Percentiles rank a stretch among this genome's conserved stretches.
phyloP scores from a whole-genome alignment of 768 basidiomycete species.

The Suillus subaureus region DNA sequence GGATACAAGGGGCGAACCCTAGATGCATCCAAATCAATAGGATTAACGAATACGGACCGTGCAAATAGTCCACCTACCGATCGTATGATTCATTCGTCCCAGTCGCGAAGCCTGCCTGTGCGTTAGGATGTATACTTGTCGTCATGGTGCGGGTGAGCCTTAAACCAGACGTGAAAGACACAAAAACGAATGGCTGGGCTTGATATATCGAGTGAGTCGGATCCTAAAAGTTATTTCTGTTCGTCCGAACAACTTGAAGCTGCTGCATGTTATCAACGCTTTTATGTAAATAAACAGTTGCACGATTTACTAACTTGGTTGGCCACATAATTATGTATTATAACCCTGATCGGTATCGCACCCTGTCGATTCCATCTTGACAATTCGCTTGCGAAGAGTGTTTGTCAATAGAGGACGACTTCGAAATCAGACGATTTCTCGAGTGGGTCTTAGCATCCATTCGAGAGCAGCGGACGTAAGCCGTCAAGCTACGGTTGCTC shows the following conservation, averaged over 20 bases:
- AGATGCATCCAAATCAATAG: neutral
- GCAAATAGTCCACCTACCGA: conserved; percentile 40
- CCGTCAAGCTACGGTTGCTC: neutral
- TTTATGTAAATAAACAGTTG: neutral
- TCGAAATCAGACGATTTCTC: neutral
- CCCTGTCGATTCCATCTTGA: neutral
- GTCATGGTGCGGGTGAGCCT: conserved; percentile 26
- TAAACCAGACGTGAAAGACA: neutral
- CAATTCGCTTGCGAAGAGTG: neutral
- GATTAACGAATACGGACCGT: neutral
- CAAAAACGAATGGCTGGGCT: neutral
- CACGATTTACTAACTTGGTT: neutral
- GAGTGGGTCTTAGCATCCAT: neutral
- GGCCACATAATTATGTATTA: neutral
- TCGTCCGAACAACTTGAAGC: neutral
- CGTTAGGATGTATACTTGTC: conserved; percentile 52
- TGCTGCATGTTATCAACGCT: neutral
- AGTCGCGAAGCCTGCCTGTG: conserved; percentile 68
- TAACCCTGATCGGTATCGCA: neutral
- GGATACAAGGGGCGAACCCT: conserved; percentile 71
- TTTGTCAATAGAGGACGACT: neutral
- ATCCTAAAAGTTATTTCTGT: neutral
- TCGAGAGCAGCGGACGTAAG: neutral
- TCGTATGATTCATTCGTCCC: conserved; percentile 88
- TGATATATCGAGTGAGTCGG: neutral